Evolutionary conservation across 2,329 filamentous ascomycete species (phyloP), one percentile per base, ranked within the genome.

Genomic region (Furcasterigmium furcatum): DNA sequence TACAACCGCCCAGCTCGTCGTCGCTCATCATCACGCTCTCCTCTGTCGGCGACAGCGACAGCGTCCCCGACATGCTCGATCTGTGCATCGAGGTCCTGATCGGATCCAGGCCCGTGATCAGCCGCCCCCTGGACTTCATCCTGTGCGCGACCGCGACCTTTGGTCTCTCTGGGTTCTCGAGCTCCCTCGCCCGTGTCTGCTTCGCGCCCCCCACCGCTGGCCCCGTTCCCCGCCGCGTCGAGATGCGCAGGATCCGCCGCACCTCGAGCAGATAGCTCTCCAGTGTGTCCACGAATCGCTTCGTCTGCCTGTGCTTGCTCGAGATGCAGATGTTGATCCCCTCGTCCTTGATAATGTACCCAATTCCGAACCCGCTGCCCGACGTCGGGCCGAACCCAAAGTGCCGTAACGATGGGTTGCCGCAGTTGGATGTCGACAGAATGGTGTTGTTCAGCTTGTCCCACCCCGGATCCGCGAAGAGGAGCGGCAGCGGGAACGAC

Each of bases 271-370:
- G 79, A 64, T 97, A 99, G 50, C 81, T 85, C 65, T 97, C 94
- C 3, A 97, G 72, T 0, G 90, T 88, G 58, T 95, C 90, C 49
- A 97, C 83, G 60, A 94, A 95, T 6, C 94, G 85, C 55, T 84
- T 84, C 0, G 94, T 99, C 70, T 99, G 94, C 34, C 94, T 76
- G 64, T 99, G 94, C 68, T 96, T 96, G 59, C 87, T 94, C 13
- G 86, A 88, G 1, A 91, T 91, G 65, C 94, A 97, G 50, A 99
- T 92, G 39, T 85, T 90, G 49, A 97, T 88, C 41, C 82, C 80
- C 43, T 94, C 88, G 55, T 95, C 90, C 68, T 99, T 99, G 78
- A 99, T 96, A 59, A 99, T 97, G 71, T 99, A 99, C 3, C 94
- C 94, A 46, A 99, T 96, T 24, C 94, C 94, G 60, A 97, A 97